A percentile compares a stretch with the other conserved stretches of the same genome.
Conservation (phyloP, 1,139 yeast genomes). For the Hansenula lynferdii region DNA sequence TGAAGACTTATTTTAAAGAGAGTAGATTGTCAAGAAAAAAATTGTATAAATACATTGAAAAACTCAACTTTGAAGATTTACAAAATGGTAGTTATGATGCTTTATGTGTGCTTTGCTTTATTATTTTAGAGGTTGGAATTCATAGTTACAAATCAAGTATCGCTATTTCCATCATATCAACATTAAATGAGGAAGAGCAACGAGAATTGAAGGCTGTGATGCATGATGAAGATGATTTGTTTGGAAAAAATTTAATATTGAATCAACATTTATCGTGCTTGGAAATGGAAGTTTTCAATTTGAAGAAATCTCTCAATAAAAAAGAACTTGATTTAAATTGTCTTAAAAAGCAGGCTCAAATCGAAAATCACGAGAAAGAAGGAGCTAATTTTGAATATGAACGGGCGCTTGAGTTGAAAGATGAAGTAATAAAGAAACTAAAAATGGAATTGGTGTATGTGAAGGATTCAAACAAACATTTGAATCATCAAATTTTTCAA, state of each 20-base stretch:
- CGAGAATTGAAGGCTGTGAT: constrained; percentile 10
- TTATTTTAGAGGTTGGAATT: constrained; percentile 14
- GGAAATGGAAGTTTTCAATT: constrained; percentile 10
- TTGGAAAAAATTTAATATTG: constrained; percentile 12
- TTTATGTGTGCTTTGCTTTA: constrained; percentile 10
- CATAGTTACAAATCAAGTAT: constrained; percentile 15
- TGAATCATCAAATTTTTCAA: constrained; percentile 4
- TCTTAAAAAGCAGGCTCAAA: background rate
- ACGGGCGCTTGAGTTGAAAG: too few relatives aligned
- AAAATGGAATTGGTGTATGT: too few relatives aligned
- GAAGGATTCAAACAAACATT: constrained; percentile 1
- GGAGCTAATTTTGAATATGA: background rate
- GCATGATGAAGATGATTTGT: constrained; percentile 13
- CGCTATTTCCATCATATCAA: constrained; percentile 11
- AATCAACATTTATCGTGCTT: constrained; percentile 8
- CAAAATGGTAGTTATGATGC: constrained; percentile 6
- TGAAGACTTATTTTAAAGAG: constrained; percentile 4
- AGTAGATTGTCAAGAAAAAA: constrained; percentile 7
- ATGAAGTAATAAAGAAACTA: background rate
- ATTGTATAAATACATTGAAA: constrained; percentile 7
- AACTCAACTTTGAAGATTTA: constrained; percentile 8
- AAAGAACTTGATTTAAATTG: background rate
- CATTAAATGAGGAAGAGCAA: constrained; percentile 13
- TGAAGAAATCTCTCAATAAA: constrained; percentile 6
- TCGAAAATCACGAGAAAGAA: background rate